Evolutionary conservation across 1,284 basidiomycete species (phyloP).

Genomic region (Rhodotorula sp.): DNA sequence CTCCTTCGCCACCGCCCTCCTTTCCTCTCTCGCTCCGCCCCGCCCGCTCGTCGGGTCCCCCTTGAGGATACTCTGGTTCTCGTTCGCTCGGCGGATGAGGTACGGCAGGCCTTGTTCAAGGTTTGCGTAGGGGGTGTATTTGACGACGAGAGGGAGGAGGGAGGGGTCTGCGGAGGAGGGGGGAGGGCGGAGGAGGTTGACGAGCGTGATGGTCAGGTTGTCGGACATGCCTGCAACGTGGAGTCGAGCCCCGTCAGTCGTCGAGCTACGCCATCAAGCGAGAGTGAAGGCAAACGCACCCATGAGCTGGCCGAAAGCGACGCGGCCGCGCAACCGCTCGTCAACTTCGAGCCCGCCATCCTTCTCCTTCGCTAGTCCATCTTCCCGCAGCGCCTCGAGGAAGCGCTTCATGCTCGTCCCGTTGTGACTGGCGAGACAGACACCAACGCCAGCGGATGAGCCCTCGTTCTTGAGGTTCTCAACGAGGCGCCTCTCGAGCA

Average conservation of each 20-base stretch:
- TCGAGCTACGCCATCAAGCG: accelerated
- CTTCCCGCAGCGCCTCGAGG: slow-evolving; percentile 25
- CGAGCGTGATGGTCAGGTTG: slow-evolving; percentile 41
- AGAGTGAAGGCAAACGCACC: slow-evolving; percentile 25
- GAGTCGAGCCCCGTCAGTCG: not conserved
- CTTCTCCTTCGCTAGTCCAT: slow-evolving; percentile 29
- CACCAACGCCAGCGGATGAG: slow-evolving; percentile 9
- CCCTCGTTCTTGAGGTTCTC: slow-evolving; percentile 21
- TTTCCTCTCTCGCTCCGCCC: slow-evolving; percentile 40
- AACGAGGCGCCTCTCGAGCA: slow-evolving; percentile 63
- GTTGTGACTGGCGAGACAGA: slow-evolving; percentile 43
- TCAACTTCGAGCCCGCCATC: slow-evolving; percentile 35
- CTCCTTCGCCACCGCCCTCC: slow-evolving; percentile 40
- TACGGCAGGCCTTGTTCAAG: slow-evolving; percentile 43
- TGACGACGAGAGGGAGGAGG: slow-evolving; percentile 36
- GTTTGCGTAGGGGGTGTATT: slow-evolving; percentile 42
- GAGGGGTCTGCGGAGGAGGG: slow-evolving; percentile 3
- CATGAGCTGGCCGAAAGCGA: slow-evolving; percentile 43
- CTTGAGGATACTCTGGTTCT: slow-evolving; percentile 43
- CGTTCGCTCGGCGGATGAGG: slow-evolving; percentile 43
- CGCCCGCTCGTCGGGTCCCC: slow-evolving; percentile 37
- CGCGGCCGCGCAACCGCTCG: slow-evolving; percentile 37
- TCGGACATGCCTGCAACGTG: slow-evolving; percentile 43
- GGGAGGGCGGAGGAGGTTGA: slow-evolving; percentile 27
- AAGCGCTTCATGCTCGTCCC: slow-evolving; percentile 38